phyloP scores from a whole-genome alignment of 225 moss, liverwort and hornwort species.

The Ulota crispa region DNA sequence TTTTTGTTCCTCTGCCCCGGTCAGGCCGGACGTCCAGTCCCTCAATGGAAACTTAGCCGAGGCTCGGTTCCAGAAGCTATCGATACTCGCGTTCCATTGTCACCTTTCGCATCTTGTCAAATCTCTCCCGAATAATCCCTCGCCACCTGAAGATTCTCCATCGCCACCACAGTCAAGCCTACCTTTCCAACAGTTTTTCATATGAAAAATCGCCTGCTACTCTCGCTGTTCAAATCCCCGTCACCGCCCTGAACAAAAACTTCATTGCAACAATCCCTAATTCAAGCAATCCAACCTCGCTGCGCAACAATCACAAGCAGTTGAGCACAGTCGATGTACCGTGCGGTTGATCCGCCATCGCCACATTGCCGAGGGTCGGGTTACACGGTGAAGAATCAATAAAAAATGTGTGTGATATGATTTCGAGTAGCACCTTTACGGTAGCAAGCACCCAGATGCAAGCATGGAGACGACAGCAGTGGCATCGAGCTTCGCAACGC shows the following conservation, averaged over 20 bases:
- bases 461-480: constrained; percentile 31
- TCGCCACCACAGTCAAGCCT: not conserved
- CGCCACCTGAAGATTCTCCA: not conserved
- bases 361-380: not conserved
- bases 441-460: not conserved
- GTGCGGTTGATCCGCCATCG: not conserved
- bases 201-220: not conserved
- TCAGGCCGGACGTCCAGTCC: too few relatives aligned
- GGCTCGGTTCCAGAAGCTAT: not conserved
- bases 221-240: not conserved
- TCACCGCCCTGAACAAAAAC: too few relatives aligned
- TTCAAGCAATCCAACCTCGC: not conserved
- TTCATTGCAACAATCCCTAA: not conserved
- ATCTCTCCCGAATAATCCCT: not conserved
- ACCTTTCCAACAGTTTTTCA: not conserved
- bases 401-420: not conserved
- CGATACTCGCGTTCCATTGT: not conserved
- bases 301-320: not conserved
- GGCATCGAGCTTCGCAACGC: too few relatives aligned
- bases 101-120: constrained; percentile 20
- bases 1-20: too few relatives aligned
- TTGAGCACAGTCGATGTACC: not conserved
- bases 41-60: too few relatives aligned
- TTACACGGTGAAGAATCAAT: not conserved
- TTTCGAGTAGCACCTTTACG: not conserved